Base-by-base conservation (phyloP, 1,284 basidiomycete genomes). In the Irpex rosettiformis region DNA sequence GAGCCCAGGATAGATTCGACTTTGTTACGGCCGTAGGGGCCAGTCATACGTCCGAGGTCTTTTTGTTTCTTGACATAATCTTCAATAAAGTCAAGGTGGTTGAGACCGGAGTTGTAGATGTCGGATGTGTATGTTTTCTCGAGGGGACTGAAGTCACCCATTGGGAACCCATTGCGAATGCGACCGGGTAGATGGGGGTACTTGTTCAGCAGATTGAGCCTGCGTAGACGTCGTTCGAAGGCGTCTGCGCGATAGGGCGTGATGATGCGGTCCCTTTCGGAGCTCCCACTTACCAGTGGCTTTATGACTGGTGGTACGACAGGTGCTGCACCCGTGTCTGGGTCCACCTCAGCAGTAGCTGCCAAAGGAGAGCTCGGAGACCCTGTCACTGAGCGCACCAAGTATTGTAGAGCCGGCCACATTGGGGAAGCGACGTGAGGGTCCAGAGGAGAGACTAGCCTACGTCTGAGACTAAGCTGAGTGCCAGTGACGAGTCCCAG, bases 1-100 rank as follows among this genome's bases (percentile, higher is more conserved):
- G 65, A 62, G 24, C 61, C 55, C 0, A 75, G 59, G 10, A 76
- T 72, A 0, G 4, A 6, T 48, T 73, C 67, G 2, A 65, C 18
- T 21, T 24, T 10, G 10, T 10, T 21, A 4, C 21, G 45, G 10
- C 13, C 10, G 22, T 21, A 47, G 10, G 33, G 33, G 11, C 33
- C 33, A 16, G 33, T 11, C 33, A 37, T 37, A 16, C n/a, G 33
- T 16, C 33, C 33, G n/a, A 37, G 33, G 11, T 37, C 11, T 16
- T 11, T 16, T 16, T 37, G 33, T 37, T 37, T 16, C 11, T 11
- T 10, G 33, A 16, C 33, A 37, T 37, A 37, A 10, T 37, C 11
- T 16, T 11, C 10, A 3, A 37, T 16, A 16, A 37, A 37, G 33
- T 37, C 33, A 16, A 37, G 33, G 10, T 37, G 33, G 11, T 37